phyloP scores from a whole-genome alignment of 2,329 filamentous ascomycete genomes.

The Cladosporium sp. region DNA sequence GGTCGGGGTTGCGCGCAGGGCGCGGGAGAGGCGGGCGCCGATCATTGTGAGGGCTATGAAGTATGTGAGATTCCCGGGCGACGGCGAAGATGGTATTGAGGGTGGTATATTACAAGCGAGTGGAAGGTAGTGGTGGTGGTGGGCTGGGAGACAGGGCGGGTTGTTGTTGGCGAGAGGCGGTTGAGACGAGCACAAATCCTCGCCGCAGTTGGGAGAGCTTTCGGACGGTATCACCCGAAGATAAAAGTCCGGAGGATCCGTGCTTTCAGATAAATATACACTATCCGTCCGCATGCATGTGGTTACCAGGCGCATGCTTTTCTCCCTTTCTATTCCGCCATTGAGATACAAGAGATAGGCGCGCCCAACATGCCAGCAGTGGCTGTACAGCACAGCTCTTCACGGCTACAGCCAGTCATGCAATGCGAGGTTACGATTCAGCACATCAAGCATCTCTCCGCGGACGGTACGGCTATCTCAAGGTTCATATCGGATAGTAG shows the following conservation, averaged over 20 bases:
- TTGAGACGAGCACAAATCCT: neutral
- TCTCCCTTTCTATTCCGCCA: too few species aligned
- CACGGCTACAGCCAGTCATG: too few species aligned
- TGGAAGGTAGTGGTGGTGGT: constrained; percentile 3
- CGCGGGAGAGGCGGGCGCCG: constrained; percentile 59
- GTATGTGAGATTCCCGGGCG: neutral
- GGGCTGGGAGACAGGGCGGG: neutral
- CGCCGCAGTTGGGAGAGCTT: neutral
- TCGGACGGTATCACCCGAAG: neutral
- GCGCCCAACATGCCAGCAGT: neutral
- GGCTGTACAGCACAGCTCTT: neutral
- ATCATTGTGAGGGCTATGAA: constrained; percentile 43
- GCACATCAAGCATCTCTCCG: too few species aligned
- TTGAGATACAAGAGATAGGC: neutral
- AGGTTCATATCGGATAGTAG: too few species aligned
- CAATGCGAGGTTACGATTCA: too few species aligned
- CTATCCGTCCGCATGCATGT: neutral
- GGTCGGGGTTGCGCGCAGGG: constrained; percentile 54
- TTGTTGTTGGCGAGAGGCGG: neutral
- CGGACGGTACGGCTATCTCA: too few species aligned
- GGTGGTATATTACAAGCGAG: constrained; percentile 4
- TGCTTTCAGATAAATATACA: neutral
- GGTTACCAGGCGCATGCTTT: too few species aligned
- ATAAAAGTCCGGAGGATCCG: neutral
- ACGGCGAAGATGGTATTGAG: neutral